Evolutionary conservation across 1,139 yeast genomes (phyloP).

Genomic region (Meyerozyma carpophila): DNA sequence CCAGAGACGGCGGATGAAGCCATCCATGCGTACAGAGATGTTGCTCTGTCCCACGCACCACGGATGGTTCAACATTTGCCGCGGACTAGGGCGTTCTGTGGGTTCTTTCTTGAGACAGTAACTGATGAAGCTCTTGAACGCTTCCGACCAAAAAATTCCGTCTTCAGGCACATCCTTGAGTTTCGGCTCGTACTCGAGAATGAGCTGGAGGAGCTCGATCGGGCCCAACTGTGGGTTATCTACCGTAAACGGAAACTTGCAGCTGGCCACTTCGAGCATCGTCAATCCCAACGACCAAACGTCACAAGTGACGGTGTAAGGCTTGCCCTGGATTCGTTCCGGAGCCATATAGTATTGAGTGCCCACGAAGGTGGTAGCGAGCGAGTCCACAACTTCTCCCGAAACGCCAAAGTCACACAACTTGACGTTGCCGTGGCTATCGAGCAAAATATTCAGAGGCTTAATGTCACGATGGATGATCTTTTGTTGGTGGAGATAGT

Average conservation of each 20-base stretch:
- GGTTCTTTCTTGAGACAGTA: conserved; percentile 81
- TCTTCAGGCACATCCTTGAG: conserved; percentile 72
- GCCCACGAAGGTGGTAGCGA: conserved; percentile 95
- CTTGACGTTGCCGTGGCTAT: conserved; percentile 73
- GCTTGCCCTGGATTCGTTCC: conserved; percentile 14
- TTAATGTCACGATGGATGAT: conserved; percentile 92
- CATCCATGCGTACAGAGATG: conserved; percentile 77
- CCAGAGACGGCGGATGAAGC: conserved; percentile 81
- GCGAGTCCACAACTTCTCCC: conserved; percentile 91
- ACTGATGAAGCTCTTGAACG: conserved; percentile 77
- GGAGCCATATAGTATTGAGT: conserved; percentile 42
- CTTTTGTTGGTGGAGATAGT: conserved; percentile 79
- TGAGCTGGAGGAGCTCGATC: conserved; percentile 76
- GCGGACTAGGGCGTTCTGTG: conserved; percentile 78
- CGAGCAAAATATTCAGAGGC: conserved; percentile 84
- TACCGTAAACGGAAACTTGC: conserved; percentile 62
- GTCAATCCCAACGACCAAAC: conserved; percentile 93
- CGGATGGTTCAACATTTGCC: conserved; percentile 88
- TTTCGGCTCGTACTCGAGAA: conserved; percentile 64
- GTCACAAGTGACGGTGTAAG: conserved; percentile 12
- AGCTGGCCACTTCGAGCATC: conserved; percentile 85
- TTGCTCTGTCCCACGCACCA: conserved; percentile 78
- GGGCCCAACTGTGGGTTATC: conserved; percentile 46
- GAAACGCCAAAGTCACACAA: conserved; percentile 98
- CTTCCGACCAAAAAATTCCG: conserved; percentile 74